Conservation (phyloP, 2,329 filamentous ascomycete species). For the Colletotrichum horii region DNA sequence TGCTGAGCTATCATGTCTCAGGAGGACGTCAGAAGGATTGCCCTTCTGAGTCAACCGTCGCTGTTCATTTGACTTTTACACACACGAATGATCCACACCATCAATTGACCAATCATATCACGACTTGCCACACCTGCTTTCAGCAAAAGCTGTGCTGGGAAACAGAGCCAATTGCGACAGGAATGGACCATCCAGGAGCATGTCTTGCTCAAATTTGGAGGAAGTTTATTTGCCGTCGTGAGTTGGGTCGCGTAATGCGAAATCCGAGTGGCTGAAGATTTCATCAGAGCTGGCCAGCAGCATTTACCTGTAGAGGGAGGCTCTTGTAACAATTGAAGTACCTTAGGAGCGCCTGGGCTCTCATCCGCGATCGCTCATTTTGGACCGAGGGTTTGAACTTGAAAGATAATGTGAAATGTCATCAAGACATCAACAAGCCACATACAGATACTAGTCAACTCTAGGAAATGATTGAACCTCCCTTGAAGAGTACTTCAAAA, state of each 20-base stretch:
- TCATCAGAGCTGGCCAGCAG: background rate
- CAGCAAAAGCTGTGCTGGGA: fast-evolving
- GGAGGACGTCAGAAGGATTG: background rate
- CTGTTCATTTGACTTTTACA: background rate
- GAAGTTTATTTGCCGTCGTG: fast-evolving
- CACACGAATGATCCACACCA: background rate
- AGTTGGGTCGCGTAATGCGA: background rate
- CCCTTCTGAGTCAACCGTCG: background rate
- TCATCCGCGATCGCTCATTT: fast-evolving
- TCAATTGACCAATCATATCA: background rate
- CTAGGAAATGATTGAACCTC: background rate
- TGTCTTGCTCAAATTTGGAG: fast-evolving
- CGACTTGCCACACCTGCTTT: background rate
- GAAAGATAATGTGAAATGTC: fast-evolving
- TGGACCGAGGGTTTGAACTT: background rate
- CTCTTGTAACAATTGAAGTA: too few relatives aligned
- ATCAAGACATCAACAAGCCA: background rate
- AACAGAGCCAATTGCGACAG: background rate
- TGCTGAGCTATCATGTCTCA: background rate
- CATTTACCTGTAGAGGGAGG: background rate
- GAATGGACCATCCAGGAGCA: background rate
- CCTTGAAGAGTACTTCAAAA: background rate
- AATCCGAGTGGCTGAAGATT: background rate
- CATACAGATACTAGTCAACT: background rate
- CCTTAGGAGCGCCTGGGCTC: background rate